phyloP scores from a whole-genome alignment of 176 grass and related monocot genomes.

The Rhynchospora breviuscula region DNA sequence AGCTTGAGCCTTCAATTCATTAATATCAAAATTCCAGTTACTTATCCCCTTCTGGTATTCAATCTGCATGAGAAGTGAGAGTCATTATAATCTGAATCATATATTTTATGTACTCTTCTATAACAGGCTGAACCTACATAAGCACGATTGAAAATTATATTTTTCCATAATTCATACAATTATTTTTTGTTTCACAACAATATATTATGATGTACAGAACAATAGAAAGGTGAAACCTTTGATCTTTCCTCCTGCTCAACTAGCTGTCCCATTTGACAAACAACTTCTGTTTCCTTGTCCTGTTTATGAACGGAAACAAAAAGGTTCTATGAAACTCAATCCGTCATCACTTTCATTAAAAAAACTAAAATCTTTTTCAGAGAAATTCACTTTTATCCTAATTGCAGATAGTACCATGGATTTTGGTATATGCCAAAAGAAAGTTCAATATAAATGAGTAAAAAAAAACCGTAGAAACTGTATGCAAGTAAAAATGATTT shows the following conservation, averaged over 20 bases:
- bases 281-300: slow-evolving; percentile 71
- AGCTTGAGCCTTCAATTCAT: slow-evolving; percentile 75
- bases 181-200: not conserved
- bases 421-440: not conserved
- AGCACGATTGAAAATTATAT: not conserved
- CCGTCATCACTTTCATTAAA: not conserved
- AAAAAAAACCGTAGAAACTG: not conserved
- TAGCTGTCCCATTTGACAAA: slow-evolving; percentile 48
- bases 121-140: not conserved
- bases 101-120: not conserved
- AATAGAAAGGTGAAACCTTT: slow-evolving; percentile 30
- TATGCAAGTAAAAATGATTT: not conserved
- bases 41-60: slow-evolving; percentile 85
- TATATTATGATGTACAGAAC: not conserved
- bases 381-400: not conserved
- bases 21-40: slow-evolving; percentile 86
- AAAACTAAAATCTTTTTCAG: not conserved
- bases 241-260: slow-evolving; percentile 65
- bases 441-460: not conserved
- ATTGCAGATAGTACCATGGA: not conserved
- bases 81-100: slow-evolving; percentile 12
- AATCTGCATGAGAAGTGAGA: slow-evolving; percentile 29
- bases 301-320: slow-evolving; percentile 22
- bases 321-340: not conserved
- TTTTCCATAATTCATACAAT: not conserved